phyloP scores from a whole-genome alignment of 805 yeast species.

The Candida montana region DNA sequence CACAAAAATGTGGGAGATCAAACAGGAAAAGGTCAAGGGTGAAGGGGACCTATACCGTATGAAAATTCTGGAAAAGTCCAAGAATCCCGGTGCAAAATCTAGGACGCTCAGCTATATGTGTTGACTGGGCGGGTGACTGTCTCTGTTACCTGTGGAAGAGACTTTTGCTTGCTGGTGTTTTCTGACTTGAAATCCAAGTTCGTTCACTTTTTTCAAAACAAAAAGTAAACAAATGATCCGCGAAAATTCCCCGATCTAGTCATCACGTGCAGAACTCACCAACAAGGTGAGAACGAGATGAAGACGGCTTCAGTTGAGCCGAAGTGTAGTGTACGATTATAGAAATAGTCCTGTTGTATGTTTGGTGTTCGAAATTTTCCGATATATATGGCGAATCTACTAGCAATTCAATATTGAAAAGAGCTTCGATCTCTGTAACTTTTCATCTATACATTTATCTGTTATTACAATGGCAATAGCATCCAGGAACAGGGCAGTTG shows the following conservation, averaged over 20 bases:
- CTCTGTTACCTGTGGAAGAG: background rate
- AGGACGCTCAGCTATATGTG: too few species aligned
- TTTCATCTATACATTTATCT: slow-evolving; percentile 20
- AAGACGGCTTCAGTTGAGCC: too few species aligned
- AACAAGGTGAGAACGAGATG: too few species aligned
- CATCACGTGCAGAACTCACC: background rate
- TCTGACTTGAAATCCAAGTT: background rate
- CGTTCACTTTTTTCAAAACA: slow-evolving; percentile 2
- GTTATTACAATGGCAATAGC: slow-evolving; percentile 76
- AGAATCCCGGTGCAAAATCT: too few species aligned
- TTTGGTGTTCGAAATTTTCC: too few species aligned
- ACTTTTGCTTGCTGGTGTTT: background rate
- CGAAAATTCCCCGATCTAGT: slow-evolving; percentile 7
- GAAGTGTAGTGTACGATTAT: too few species aligned
- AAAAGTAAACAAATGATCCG: slow-evolving; percentile 11
- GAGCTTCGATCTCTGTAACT: too few species aligned
- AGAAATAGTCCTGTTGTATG: too few species aligned
- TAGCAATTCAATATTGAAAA: too few species aligned
- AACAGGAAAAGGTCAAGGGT: background rate
- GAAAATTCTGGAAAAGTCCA: too few species aligned
- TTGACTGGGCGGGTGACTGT: too few species aligned
- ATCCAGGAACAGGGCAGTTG: slow-evolving; percentile 92
- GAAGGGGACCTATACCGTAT: background rate
- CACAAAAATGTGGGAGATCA: slow-evolving; percentile 9
- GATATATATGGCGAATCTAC: too few species aligned